A percentile compares a stretch with the other conserved stretches of the same genome.
phyloP scores from a whole-genome alignment of 2,329 filamentous ascomycete genomes.

The Plectosphaerella sp. region DNA sequence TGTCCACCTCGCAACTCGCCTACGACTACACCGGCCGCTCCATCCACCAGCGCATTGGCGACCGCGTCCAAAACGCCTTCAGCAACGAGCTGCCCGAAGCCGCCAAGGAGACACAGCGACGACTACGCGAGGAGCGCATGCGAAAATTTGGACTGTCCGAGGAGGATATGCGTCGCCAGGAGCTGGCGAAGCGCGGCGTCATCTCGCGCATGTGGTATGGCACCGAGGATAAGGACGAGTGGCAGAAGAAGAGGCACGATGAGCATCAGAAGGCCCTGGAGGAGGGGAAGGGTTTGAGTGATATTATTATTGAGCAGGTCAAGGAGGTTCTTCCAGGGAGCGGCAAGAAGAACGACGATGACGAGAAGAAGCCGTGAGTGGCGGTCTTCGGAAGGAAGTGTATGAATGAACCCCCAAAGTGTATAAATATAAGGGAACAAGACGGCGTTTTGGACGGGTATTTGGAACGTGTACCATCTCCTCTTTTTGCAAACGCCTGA shows the following conservation, averaged over 20 bases:
- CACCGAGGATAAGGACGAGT: slow-evolving; percentile 43
- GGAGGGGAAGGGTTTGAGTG: slow-evolving; percentile 51
- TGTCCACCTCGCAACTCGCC: slow-evolving; percentile 50
- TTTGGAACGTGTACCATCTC: not conserved
- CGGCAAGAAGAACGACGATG: slow-evolving; percentile 22
- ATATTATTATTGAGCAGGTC: slow-evolving; percentile 53
- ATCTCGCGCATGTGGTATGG: slow-evolving; percentile 56
- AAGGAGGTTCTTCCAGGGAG: slow-evolving; percentile 41
- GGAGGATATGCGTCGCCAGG: slow-evolving; percentile 19
- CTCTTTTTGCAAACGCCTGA: not conserved
- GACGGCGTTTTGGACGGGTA: not conserved
- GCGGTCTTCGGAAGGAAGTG: not conserved
- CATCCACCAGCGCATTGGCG: slow-evolving; percentile 41
- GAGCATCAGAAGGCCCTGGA: slow-evolving; percentile 49
- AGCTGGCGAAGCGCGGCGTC: slow-evolving; percentile 17
- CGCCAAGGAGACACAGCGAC: slow-evolving; percentile 40
- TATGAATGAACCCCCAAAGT: not conserved
- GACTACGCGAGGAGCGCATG: slow-evolving; percentile 32
- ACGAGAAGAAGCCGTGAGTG: slow-evolving; percentile 10
- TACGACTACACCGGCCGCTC: slow-evolving; percentile 54
- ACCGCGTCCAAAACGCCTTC: slow-evolving; percentile 38
- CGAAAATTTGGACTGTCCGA: slow-evolving; percentile 11
- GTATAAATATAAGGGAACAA: not conserved
- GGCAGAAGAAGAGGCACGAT: slow-evolving; percentile 46
- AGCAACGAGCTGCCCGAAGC: slow-evolving; percentile 53